phyloP scores from a whole-genome alignment of 2,329 filamentous ascomycete genomes.

The Microdochium trichocladiopsis region DNA sequence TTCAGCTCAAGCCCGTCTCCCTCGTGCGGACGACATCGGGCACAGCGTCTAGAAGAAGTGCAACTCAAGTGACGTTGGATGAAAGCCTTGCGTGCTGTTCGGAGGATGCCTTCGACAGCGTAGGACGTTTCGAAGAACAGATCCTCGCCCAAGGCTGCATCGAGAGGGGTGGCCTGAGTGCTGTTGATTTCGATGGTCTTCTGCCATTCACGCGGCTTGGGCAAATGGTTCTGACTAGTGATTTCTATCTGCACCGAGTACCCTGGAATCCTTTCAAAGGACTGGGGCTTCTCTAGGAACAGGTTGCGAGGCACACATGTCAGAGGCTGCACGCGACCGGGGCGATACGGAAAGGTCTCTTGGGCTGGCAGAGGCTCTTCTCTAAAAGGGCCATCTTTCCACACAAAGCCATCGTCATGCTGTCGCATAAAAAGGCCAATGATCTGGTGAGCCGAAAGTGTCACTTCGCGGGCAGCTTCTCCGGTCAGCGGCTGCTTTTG shows the following conservation, averaged over 20 bases:
- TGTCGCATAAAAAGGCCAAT: slow-evolving; percentile 41
- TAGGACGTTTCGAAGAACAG: slow-evolving; percentile 37
- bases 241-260: slow-evolving; percentile 40
- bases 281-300: slow-evolving; percentile 35
- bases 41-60: slow-evolving; percentile 24
- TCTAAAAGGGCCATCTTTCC: slow-evolving; percentile 34
- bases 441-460: slow-evolving; percentile 41
- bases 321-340: slow-evolving; percentile 34
- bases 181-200: slow-evolving; percentile 36
- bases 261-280: slow-evolving; percentile 40
- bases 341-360: slow-evolving; percentile 30
- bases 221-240: slow-evolving; percentile 30
- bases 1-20: slow-evolving; percentile 37
- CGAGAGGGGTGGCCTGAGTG: slow-evolving; percentile 39
- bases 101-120: slow-evolving; percentile 31
- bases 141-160: slow-evolving; percentile 35
- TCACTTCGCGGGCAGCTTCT: slow-evolving; percentile 35
- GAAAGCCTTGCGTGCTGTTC: slow-evolving; percentile 31
- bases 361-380: slow-evolving; percentile 27
- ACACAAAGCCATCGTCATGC: slow-evolving; percentile 42
- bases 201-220: slow-evolving; percentile 26
- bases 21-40: slow-evolving; percentile 30
- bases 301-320: slow-evolving; percentile 36
- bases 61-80: slow-evolving; percentile 29
- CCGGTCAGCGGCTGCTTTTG: slow-evolving; percentile 38